phyloP scores from a whole-genome alignment of 768 basidiomycete species.

The Lactarius sp. region DNA sequence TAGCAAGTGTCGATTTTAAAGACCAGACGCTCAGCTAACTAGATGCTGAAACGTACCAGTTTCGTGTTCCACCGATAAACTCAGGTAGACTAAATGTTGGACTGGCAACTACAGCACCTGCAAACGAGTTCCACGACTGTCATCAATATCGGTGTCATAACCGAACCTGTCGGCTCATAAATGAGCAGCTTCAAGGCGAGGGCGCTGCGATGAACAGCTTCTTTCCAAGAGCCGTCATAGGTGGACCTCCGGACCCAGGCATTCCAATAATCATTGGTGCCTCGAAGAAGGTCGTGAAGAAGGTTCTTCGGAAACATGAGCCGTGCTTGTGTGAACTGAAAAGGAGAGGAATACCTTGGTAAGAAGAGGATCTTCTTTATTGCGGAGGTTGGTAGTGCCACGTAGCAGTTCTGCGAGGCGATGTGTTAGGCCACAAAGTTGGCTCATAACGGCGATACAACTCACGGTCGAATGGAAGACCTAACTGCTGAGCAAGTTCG shows the following conservation, averaged over 20 bases:
- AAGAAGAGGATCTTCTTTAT: constrained; percentile 65
- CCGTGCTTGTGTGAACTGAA: neutral
- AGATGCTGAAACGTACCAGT: constrained; percentile 52
- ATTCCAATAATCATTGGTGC: constrained; percentile 81
- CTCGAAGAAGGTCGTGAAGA: constrained; percentile 51
- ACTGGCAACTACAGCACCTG: constrained; percentile 88
- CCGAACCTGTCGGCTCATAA: constrained; percentile 78
- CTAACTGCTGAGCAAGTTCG: constrained; percentile 41
- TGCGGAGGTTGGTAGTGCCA: constrained; percentile 44
- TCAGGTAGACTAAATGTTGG: constrained; percentile 95
- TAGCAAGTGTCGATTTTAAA: constrained; percentile 8
- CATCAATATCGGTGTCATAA: neutral
- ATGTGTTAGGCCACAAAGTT: neutral
- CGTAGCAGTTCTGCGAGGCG: constrained; percentile 37
- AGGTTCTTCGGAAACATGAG: constrained; percentile 40
- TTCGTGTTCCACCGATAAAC: constrained; percentile 82
- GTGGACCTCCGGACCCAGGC: constrained; percentile 86
- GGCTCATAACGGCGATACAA: neutral
- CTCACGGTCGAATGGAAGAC: constrained; percentile 43
- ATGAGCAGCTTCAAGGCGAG: constrained; percentile 92
- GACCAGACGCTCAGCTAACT: neutral
- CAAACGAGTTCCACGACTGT: constrained; percentile 11
- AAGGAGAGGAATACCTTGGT: constrained; percentile 43
- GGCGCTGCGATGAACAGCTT: constrained; percentile 88
- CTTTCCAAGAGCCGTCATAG: constrained; percentile 93